phyloP scores from a whole-genome alignment of 2,329 filamentous ascomycete species.

The Aspergillus fumigatus region DNA sequence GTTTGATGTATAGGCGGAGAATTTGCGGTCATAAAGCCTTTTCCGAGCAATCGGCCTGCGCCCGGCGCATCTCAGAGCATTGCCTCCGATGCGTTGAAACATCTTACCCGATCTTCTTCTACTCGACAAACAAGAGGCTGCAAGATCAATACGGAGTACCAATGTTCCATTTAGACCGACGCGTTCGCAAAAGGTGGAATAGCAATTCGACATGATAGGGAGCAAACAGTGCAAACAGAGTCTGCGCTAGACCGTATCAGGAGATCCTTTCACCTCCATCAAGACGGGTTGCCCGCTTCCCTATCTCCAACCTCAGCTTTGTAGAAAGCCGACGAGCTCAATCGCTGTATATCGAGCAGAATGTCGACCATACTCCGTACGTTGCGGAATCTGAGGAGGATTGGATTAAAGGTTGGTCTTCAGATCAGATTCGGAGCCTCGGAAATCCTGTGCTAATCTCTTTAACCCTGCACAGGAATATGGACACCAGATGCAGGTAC shows the following conservation, averaged over 20 bases:
- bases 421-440: slow-evolving; percentile 8
- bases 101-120: slow-evolving; percentile 17
- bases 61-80: slow-evolving; percentile 32
- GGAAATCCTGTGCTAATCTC: slow-evolving; percentile 33
- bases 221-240: slow-evolving; percentile 36
- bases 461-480: slow-evolving; percentile 61
- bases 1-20: slow-evolving; percentile 29
- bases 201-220: neutral
- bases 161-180: neutral
- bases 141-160: neutral
- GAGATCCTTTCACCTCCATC: slow-evolving; percentile 18
- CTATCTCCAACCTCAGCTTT: slow-evolving; percentile 8
- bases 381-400: slow-evolving; percentile 76
- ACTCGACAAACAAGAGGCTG: neutral
- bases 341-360: slow-evolving; percentile 34
- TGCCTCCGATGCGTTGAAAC: slow-evolving; percentile 38
- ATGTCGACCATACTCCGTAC: slow-evolving; percentile 94
- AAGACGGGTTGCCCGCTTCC: slow-evolving; percentile 14
- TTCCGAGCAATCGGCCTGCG: slow-evolving; percentile 28
- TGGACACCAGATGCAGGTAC: slow-evolving; percentile 86
- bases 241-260: slow-evolving; percentile 22
- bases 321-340: slow-evolving; percentile 6
- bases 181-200: neutral
- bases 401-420: slow-evolving; percentile 72
- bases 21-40: slow-evolving; percentile 33